Percentiles rank a stretch among this genome's conserved stretches.
Evolutionary conservation across 768 basidiomycete species (phyloP).

Genomic region (Xanthoconium stramineum): DNA sequence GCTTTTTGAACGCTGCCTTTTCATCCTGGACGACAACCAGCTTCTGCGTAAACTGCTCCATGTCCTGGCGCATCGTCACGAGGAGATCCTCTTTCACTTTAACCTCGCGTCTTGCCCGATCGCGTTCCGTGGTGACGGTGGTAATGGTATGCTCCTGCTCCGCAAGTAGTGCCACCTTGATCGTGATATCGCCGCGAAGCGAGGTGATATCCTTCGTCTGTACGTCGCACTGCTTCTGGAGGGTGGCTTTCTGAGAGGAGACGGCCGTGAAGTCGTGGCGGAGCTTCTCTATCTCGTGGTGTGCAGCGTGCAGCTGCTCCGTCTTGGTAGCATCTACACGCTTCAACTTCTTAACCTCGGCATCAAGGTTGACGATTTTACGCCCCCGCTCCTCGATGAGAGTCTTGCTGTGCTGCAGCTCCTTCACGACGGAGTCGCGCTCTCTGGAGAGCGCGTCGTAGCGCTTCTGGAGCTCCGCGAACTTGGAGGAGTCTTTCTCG

Average conservation of each 20-base stretch:
- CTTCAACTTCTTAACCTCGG: too few relatives aligned
- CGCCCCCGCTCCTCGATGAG: too few relatives aligned
- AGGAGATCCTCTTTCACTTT: neutral
- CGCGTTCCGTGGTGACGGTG: neutral
- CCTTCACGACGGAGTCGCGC: too few relatives aligned
- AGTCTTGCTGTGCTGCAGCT: too few relatives aligned
- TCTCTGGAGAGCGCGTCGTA: too few relatives aligned
- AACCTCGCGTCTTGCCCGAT: neutral
- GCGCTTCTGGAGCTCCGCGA: too few relatives aligned
- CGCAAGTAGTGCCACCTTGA: neutral
- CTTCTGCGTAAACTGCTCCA: neutral
- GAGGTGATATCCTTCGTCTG: neutral
- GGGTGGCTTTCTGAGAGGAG: neutral
- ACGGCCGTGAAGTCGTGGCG: neutral
- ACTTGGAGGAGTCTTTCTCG: too few relatives aligned
- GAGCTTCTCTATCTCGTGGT: neutral
- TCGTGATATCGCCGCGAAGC: neutral
- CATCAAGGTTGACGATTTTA: too few relatives aligned
- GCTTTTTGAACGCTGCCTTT: neutral
- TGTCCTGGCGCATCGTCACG: neutral
- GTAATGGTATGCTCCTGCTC: constrained; percentile 1
- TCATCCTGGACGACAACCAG: neutral
- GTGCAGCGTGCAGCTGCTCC: too few relatives aligned
- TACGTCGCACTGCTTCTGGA: neutral
- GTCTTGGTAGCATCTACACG: too few relatives aligned